phyloP scores from a whole-genome alignment of 495 filamentous ascomycete genomes.

The Lepraria neglecta region DNA sequence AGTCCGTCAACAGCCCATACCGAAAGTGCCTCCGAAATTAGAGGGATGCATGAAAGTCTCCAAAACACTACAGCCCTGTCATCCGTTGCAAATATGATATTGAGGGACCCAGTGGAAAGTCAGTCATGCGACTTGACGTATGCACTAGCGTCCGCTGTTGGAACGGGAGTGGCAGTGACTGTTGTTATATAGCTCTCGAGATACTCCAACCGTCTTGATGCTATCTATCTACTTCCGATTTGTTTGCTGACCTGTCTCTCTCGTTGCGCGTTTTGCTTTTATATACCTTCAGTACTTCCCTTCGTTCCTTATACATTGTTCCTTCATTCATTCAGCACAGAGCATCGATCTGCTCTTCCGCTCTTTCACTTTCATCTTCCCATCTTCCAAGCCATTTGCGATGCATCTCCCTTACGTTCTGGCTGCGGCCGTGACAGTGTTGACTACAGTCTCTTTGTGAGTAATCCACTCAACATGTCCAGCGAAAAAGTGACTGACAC shows the following conservation, averaged over 20 bases:
- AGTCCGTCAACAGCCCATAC: not conserved
- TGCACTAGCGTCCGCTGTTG: not conserved
- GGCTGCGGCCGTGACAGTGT: constrained; percentile 3
- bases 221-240: not conserved
- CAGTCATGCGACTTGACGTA: not conserved
- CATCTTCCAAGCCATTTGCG: not conserved
- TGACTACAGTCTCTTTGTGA: constrained; percentile 15
- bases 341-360: not conserved
- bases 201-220: not conserved
- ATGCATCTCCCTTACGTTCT: constrained; percentile 19
- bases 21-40: not conserved
- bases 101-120: not conserved
- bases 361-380: constrained; percentile 5
- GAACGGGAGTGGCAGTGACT: not conserved
- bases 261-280: not conserved
- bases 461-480: not conserved
- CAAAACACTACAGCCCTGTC: not conserved
- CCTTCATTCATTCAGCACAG: not conserved
- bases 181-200: not conserved
- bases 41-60: not conserved
- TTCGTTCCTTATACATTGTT: not conserved
- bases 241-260: not conserved
- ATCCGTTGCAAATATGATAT: not conserved
- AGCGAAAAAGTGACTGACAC: not conserved
- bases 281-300: not conserved